Evolutionary conservation across 192 early-diverging fungal genomes (phyloP).

Genomic region (Umbelopsis ramanniana): DNA sequence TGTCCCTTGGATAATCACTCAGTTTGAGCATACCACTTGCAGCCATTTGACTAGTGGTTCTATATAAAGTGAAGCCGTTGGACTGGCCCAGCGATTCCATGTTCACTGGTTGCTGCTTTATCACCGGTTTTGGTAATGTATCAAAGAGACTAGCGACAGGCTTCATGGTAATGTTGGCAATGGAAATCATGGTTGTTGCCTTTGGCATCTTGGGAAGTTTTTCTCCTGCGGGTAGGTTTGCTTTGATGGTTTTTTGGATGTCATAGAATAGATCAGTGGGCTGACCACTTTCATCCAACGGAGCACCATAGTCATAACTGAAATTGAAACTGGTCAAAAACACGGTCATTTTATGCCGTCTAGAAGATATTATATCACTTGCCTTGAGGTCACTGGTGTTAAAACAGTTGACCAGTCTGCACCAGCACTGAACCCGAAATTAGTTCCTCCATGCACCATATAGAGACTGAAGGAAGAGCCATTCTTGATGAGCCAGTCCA

Average conservation of each 20-base stretch:
- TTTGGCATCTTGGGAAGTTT: constrained; percentile 5
- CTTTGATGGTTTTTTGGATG: constrained; percentile 17
- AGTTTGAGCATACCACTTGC: not conserved
- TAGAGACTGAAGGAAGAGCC: constrained; percentile 28
- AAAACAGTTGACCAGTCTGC: constrained; percentile 26
- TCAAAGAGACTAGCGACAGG: not conserved
- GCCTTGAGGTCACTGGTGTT: constrained; percentile 39
- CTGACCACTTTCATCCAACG: constrained; percentile 41
- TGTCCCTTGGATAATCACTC: constrained; percentile 12
- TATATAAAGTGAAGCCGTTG: constrained; percentile 3
- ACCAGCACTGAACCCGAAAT: constrained; percentile 49
- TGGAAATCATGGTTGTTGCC: constrained; percentile 1
- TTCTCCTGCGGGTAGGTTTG: not conserved
- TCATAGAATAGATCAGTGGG: not conserved
- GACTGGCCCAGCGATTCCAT: constrained; percentile 14
- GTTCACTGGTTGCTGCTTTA: not conserved
- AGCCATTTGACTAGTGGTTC: not conserved
- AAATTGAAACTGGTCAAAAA: not conserved
- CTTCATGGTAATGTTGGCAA: not conserved
- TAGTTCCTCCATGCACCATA: constrained; percentile 75
- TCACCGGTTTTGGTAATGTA: not conserved
- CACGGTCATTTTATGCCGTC: not conserved
- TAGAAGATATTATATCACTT: not conserved
- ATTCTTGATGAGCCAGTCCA: constrained; percentile 17
- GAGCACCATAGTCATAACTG: constrained; percentile 56